These are phyloP conservation scores for Apiotrichum brassicae DNA, from an alignment of 1,284 basidiomycete species.

Conservation along the genomic window DNA sequence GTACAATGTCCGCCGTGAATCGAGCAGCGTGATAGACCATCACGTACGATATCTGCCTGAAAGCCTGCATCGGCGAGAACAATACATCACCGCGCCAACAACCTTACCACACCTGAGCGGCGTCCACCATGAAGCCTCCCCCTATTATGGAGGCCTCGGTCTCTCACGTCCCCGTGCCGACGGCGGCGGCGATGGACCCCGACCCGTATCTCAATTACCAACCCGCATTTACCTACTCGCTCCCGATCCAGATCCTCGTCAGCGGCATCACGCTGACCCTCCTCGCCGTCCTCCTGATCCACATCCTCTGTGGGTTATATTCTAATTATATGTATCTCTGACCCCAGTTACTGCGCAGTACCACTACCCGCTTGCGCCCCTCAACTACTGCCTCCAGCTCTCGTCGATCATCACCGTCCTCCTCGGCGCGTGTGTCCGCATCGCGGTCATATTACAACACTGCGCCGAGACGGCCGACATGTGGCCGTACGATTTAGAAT, in stretches of 20 bases:
- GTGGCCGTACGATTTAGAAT: slow-evolving; percentile 95
- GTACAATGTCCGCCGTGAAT: no score
- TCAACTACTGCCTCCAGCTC: slow-evolving; percentile 86
- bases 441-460: slow-evolving; percentile 64
- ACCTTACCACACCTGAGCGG: no score
- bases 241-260: slow-evolving; percentile 85
- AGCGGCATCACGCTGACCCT: slow-evolving; percentile 83
- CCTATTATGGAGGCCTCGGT: neutral
- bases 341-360: slow-evolving; percentile 81
- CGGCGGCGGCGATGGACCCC: neutral
- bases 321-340: no score
- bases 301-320: slow-evolving; percentile 67
- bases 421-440: slow-evolving; percentile 65
- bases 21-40: no score
- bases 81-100: no score
- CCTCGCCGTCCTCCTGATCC: slow-evolving; percentile 77
- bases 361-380: slow-evolving; percentile 85
- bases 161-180: neutral
- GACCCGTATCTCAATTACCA: slow-evolving; percentile 73
- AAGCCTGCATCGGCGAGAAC: no score
- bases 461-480: slow-evolving; percentile 59
- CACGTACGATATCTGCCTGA: no score
- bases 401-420: slow-evolving; percentile 73
- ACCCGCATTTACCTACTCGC: slow-evolving; percentile 72
- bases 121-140: neutral